Evolutionary conservation across 305 asterid genomes (phyloP), one percentile per base, ranked within the genome.

Genomic region (Plantago lanceolata): DNA sequence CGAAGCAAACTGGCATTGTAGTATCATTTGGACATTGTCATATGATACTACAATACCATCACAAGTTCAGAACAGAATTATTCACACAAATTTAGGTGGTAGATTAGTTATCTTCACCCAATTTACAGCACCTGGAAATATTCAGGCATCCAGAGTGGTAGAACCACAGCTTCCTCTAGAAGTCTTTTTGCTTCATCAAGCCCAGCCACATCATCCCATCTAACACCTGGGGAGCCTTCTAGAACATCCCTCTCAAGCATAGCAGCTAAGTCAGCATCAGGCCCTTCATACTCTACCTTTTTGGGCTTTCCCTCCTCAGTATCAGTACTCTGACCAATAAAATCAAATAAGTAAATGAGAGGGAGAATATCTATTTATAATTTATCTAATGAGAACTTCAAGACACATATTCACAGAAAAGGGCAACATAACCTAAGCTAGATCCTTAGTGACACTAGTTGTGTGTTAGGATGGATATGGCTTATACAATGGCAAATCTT

Each of bases 171-270:
- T 83, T 93, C 99, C 82, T 93, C 99, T 47, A 90, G 73, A 76
- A 93, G 97, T 77, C 99, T 77, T 76, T 93, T 93, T 52, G 99
- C 99, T 81, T 93, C 99, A 66, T 78, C 84, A 68, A 93, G 81
- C 69, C 99, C 99, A 59, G 99, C 99, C 66, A 93, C 97, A 72
- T 93, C 99, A 59, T 90, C 97, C 97, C 97, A 93, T 76, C 97
- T 85, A 67, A 93, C 97, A 59, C 99, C 99, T 65, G 99, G 97
- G 68, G 78, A 83, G 59, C 87, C 71, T 69, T 93, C 99, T 78
- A 93, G 73, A 57, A 93, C 99, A 82, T 93, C 99, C 82, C 96
- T 87, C 79, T 90, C 97, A 72, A 90, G 92, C 99, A 93, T 93
- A 68, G 97, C 99, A 79, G 99, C 99, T 86, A 93, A 74, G 80